These are phyloP conservation scores for Mycena leptocephala DNA, from an alignment of 768 basidiomycete genomes.

Conservation along the genomic window DNA sequence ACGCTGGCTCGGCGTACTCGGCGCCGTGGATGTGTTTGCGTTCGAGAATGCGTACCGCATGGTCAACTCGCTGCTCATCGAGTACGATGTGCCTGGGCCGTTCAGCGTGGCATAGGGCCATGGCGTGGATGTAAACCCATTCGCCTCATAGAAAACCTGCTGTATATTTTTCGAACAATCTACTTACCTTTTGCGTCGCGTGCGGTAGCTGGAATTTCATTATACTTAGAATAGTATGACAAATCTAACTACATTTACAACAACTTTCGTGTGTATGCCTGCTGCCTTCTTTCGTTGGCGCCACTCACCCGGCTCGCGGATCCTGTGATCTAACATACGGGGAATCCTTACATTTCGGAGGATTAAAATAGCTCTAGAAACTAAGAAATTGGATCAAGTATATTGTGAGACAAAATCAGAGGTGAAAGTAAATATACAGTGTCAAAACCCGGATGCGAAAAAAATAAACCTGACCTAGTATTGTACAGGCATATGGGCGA, in stretches of 20 bases:
- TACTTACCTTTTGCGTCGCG: background rate
- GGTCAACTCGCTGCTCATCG: slow-evolving; percentile 1
- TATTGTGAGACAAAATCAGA: too few relatives aligned
- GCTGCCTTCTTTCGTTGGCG: background rate
- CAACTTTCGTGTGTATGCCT: slow-evolving; percentile 2
- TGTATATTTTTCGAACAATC: background rate
- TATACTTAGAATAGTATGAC: background rate
- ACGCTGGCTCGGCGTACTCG: too few relatives aligned
- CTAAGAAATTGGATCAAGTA: too few relatives aligned
- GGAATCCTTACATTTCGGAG: too few relatives aligned
- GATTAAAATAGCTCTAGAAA: too few relatives aligned
- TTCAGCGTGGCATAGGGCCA: background rate
- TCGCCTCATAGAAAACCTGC: background rate
- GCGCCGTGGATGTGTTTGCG: slow-evolving; percentile 10
- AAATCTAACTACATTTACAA: background rate
- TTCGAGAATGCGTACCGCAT: slow-evolving; percentile 10
- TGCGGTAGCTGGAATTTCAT: slow-evolving; percentile 4
- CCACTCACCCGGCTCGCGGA: slow-evolving; percentile 1
- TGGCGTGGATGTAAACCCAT: slow-evolving; percentile 1
- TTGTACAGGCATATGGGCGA: too few relatives aligned
- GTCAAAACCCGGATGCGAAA: too few relatives aligned
- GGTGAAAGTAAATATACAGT: too few relatives aligned
- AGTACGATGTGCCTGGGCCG: slow-evolving; percentile 3
- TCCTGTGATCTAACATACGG: background rate
- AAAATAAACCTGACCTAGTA: too few relatives aligned